phyloP scores from a whole-genome alignment of 164 flowering plant species.

The Pachysandra terminalis region DNA sequence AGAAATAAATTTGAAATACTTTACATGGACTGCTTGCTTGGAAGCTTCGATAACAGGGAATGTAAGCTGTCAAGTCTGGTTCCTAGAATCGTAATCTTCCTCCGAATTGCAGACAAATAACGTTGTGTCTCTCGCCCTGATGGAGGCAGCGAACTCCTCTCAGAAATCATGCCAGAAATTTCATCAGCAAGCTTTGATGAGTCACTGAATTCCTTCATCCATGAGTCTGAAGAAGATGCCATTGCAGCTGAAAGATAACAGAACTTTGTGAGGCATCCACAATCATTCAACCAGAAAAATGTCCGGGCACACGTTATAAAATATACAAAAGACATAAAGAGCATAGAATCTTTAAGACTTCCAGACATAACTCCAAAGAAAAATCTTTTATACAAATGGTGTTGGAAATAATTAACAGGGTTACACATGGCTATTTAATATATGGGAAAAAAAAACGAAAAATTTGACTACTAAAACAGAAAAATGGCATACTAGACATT shows the following conservation, averaged over 20 bases:
- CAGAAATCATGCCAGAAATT: slow-evolving; percentile 71
- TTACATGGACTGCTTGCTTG: slow-evolving; percentile 76
- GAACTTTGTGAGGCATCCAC: neutral
- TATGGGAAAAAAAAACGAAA: no score
- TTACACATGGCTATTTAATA: no score
- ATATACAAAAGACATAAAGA: no score
- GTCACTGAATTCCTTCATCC: slow-evolving; percentile 83
- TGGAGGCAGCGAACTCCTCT: slow-evolving; percentile 49
- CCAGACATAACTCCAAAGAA: no score
- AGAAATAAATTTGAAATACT: slow-evolving; percentile 17
- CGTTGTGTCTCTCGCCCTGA: slow-evolving; percentile 84
- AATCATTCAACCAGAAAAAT: neutral
- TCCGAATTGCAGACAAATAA: slow-evolving; percentile 67
- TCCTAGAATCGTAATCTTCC: slow-evolving; percentile 82
- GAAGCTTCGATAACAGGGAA: slow-evolving; percentile 65
- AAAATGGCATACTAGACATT: no score
- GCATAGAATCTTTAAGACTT: no score
- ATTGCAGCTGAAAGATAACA: slow-evolving; percentile 35
- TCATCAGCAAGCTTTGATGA: slow-evolving; percentile 85
- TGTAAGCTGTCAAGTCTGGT: slow-evolving; percentile 84
- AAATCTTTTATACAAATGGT: no score
- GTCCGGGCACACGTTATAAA: no score
- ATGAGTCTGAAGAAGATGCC: slow-evolving; percentile 75
- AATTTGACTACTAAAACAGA: no score
- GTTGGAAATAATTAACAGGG: no score